Conservation (phyloP, 768 basidiomycete species). For the Rhodocollybia butyracea region DNA sequence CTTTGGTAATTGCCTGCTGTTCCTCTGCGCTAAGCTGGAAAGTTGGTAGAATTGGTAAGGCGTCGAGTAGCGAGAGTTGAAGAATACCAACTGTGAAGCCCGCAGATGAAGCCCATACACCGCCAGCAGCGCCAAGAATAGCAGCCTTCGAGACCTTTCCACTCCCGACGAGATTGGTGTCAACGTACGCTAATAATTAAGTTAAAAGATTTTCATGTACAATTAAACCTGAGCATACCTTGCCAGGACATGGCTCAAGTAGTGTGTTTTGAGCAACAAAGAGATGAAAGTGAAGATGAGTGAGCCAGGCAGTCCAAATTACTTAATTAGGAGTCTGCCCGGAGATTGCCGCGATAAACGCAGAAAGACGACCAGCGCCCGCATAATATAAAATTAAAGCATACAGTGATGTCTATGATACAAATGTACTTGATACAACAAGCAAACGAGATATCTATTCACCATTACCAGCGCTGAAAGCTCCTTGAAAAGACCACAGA, state of each 20-base stretch:
- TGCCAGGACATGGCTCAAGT: constrained; percentile 64
- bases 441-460: too few relatives aligned
- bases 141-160: constrained; percentile 76
- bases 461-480: too few relatives aligned
- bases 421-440: too few relatives aligned
- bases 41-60: constrained; percentile 4
- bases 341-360: constrained; percentile 6
- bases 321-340: neutral
- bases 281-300: constrained; percentile 1
- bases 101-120: constrained; percentile 67
- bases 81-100: constrained; percentile 54
- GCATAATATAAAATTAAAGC: too few relatives aligned
- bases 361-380: neutral
- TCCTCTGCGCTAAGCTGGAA: constrained; percentile 61
- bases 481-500: too few relatives aligned
- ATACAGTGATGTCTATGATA: too few relatives aligned
- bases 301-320: neutral
- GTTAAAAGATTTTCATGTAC: neutral
- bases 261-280: constrained; percentile 1
- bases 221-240: constrained; percentile 33
- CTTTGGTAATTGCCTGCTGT: constrained; percentile 52
- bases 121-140: constrained; percentile 69
- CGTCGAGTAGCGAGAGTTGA: neutral
- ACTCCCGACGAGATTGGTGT: constrained; percentile 71
- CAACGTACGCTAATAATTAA: constrained; percentile 67